Percentiles rank a stretch among this genome's conserved stretches.
These are phyloP conservation scores for Rhinocladiella similis DNA, from an alignment of 2,329 filamentous ascomycete species.

Conservation along the genomic window DNA sequence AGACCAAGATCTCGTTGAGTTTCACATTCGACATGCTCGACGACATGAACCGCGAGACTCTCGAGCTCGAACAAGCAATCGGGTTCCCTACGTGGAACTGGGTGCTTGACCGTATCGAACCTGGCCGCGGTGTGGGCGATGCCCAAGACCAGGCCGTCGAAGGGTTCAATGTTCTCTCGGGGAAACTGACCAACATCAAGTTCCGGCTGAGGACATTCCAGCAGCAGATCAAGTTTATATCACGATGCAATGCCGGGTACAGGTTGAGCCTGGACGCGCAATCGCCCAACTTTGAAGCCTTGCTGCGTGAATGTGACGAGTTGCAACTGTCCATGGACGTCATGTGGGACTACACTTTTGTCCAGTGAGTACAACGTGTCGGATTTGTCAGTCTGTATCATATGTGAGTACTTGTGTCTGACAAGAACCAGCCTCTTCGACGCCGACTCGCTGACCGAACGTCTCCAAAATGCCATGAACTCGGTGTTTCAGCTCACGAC, in stretches of 20 bases:
- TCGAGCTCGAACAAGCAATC: constrained; percentile 23
- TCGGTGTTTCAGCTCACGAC: constrained; percentile 19
- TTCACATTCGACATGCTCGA: constrained; percentile 26
- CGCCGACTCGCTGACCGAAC: constrained; percentile 23
- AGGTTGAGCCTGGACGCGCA: constrained; percentile 6
- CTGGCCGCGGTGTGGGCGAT: constrained; percentile 12
- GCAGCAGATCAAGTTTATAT: constrained; percentile 25
- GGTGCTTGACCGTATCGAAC: constrained; percentile 16
- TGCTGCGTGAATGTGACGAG: constrained; percentile 17
- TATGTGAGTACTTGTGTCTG: neutral
- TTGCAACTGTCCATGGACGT: constrained; percentile 21
- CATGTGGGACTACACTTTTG: constrained; percentile 22
- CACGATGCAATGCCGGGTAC: constrained; percentile 19
- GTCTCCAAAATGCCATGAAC: constrained; percentile 23
- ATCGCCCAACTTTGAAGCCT: neutral
- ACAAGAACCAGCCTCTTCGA: constrained; percentile 19
- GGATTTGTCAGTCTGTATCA: too few species aligned
- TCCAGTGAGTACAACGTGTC: constrained; percentile 15
- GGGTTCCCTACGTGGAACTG: constrained; percentile 26
- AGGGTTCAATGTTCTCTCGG: constrained; percentile 21
- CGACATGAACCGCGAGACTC: constrained; percentile 25
- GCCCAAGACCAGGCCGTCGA: constrained; percentile 22
- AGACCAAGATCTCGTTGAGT: constrained; percentile 22
- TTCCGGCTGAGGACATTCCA: constrained; percentile 23
- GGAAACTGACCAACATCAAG: constrained; percentile 24